Base-by-base conservation (phyloP, 2,329 filamentous ascomycete species). In the Trichoderma hamatum region DNA sequence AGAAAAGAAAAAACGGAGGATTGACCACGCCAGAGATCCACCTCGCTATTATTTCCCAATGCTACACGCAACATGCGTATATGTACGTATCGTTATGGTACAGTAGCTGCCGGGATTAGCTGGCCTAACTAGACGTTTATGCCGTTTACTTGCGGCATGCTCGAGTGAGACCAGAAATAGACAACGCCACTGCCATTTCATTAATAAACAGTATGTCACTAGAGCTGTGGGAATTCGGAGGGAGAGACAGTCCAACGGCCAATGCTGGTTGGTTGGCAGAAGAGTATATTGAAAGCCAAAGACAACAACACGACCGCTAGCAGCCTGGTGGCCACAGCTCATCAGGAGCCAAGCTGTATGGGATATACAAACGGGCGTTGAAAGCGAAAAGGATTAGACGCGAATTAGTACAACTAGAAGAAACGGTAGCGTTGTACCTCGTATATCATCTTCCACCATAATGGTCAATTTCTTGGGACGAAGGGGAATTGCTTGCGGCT, bases 171-270 rank as follows among this genome's bases (percentile, higher is more conserved):
- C 46, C 49, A 7, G 30, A 7, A 49, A 62, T 62, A 32, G 62
- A 43, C 34, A 54, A 64, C 49, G 49, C 61, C 49, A 55, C 63
- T 58, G n/a, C 30, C 21, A 10, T 49, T 51, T 56, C 36, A 43
- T 54, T 60, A 26, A 60, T 60, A 51, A 46, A 52, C 61, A 54
- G 21, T 49, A 61, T 61, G 43, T 61, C 54, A 62, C 68, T 49
- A 36, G 55, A 34, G 19, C 39, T 36, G 68, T 62, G 68, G 68
- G 46, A 69, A 54, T 69, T 34, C 63, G 34, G 55, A 66, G 55
- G 54, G 68, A 24, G 51, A 65, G 62, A 65, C 51, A 65, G 21
- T 51, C 39, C 63, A 36, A 34, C 63, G 52, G 54, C 19, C 6
- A 1, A 4, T 34, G 21, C 54, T 58, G 36, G 62, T 56, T 58